A percentile compares a stretch with the other conserved stretches of the same genome.
Conservation (phyloP, 2,329 filamentous ascomycete genomes). For the Sarocladium kiliense region DNA sequence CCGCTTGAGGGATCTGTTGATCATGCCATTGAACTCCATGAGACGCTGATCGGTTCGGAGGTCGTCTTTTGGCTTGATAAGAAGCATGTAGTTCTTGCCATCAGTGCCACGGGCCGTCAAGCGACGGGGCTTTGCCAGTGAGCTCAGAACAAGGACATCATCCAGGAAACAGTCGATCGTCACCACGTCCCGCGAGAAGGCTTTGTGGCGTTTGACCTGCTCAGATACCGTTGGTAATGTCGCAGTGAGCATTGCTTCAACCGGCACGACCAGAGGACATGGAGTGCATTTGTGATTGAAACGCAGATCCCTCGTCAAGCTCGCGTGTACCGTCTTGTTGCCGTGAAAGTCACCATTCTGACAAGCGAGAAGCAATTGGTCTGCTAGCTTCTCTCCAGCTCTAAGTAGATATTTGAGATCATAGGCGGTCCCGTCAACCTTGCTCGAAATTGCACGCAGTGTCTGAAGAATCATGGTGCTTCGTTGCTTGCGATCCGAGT, state of each 20-base stretch:
- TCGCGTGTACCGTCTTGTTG: conserved; percentile 64
- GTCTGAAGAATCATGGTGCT: conserved; percentile 48
- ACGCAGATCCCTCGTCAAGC: conserved; percentile 68
- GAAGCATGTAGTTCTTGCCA: conserved; percentile 78
- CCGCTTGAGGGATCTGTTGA: conserved; percentile 88
- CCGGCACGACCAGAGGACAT: conserved; percentile 80
- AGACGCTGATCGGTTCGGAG: conserved; percentile 94
- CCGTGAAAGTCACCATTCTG: conserved; percentile 68
- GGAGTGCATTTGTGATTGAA: conserved; percentile 84
- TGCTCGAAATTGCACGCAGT: conserved; percentile 42
- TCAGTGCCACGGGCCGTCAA: conserved; percentile 85
- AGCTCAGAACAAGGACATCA: conserved; percentile 84
- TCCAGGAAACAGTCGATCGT: conserved; percentile 79
- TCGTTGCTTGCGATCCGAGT: conserved; percentile 55
- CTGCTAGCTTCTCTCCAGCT: conserved; percentile 76
- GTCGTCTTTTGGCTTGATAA: conserved; percentile 98
- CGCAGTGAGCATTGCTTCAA: conserved; percentile 78
- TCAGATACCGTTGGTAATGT: conserved; percentile 73
- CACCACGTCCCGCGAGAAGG: conserved; percentile 81
- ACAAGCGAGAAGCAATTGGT: conserved; percentile 75
- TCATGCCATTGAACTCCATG: conserved; percentile 99
- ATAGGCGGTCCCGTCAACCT: conserved; percentile 42
- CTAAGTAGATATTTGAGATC: conserved; percentile 70
- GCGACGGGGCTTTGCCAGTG: conserved; percentile 86
- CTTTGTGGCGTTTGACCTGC: conserved; percentile 69